These are phyloP conservation scores for Malassezia pachydermatis DNA, from an alignment of 1,284 basidiomycete genomes.

Conservation along the genomic window DNA sequence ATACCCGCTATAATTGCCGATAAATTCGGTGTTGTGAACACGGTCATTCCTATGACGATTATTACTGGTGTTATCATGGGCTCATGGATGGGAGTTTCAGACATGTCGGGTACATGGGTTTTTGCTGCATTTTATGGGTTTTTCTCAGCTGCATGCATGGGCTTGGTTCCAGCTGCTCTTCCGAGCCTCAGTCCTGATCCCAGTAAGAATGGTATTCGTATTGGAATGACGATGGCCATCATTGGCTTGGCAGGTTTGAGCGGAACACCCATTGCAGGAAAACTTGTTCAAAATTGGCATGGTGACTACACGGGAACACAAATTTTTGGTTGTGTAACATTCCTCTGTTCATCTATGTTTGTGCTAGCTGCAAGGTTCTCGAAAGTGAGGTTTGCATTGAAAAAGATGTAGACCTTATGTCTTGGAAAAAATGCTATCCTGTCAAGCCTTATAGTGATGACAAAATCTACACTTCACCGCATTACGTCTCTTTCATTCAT, in stretches of 20 bases:
- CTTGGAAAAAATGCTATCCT: no score
- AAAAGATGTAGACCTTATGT: no score
- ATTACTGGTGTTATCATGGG: background rate
- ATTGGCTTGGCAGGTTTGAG: background rate
- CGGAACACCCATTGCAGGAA: slow-evolving; percentile 3
- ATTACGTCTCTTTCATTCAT: no score
- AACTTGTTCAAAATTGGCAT: background rate
- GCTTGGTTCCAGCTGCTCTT: background rate
- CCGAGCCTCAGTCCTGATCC: background rate
- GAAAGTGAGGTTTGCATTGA: background rate
- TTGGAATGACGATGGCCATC: background rate
- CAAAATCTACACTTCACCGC: no score
- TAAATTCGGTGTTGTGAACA: slow-evolving; percentile 24
- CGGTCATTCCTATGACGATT: background rate
- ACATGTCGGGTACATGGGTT: slow-evolving; percentile 1
- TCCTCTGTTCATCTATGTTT: background rate
- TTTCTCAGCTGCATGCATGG: background rate
- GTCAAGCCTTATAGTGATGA: no score
- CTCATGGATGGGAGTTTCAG: background rate
- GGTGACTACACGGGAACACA: background rate
- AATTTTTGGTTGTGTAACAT: background rate
- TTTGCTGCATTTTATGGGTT: slow-evolving; percentile 8
- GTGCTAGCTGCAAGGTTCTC: background rate
- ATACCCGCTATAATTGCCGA: background rate
- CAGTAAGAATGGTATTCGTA: slow-evolving; percentile 1